Evolutionary conservation across 768 basidiomycete species (phyloP).

Genomic region (Lentinula boryana): DNA sequence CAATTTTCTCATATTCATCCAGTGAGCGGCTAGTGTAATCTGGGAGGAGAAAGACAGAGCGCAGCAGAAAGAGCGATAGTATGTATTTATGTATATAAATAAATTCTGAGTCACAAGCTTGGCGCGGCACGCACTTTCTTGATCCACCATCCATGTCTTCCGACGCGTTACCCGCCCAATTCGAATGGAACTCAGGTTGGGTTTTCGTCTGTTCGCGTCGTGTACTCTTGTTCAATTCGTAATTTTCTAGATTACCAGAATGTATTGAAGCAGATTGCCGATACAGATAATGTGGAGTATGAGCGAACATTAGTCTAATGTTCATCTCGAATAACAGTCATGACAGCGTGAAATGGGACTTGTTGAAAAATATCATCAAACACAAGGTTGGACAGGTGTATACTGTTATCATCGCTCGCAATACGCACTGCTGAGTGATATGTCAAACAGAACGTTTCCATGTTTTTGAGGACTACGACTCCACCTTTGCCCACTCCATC

Average conservation of each 20-base stretch:
- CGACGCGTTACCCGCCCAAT: not conserved
- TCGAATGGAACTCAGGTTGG: conserved; percentile 4
- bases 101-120: too few species aligned
- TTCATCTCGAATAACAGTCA: conserved; percentile 29
- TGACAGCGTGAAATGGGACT: conserved; percentile 47
- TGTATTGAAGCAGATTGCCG: conserved; percentile 55
- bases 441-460: conserved; percentile 37
- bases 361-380: conserved; percentile 68
- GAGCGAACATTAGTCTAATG: conserved; percentile 16
- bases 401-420: not conserved
- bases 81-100: too few species aligned
- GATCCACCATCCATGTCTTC: not conserved
- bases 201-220: not conserved
- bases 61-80: too few species aligned
- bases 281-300: conserved; percentile 59
- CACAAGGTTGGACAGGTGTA: conserved; percentile 60
- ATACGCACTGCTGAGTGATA: not conserved
- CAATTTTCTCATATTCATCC: too few species aligned
- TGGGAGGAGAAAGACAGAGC: too few species aligned
- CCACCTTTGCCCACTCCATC: conserved; percentile 30
- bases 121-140: too few species aligned
- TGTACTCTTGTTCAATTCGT: conserved; percentile 3
- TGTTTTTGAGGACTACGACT: conserved; percentile 38
- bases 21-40: too few species aligned
- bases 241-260: conserved; percentile 45